Evolutionary conservation across 768 basidiomycete genomes (phyloP).

Genomic region (Daedaleopsis sinensis): DNA sequence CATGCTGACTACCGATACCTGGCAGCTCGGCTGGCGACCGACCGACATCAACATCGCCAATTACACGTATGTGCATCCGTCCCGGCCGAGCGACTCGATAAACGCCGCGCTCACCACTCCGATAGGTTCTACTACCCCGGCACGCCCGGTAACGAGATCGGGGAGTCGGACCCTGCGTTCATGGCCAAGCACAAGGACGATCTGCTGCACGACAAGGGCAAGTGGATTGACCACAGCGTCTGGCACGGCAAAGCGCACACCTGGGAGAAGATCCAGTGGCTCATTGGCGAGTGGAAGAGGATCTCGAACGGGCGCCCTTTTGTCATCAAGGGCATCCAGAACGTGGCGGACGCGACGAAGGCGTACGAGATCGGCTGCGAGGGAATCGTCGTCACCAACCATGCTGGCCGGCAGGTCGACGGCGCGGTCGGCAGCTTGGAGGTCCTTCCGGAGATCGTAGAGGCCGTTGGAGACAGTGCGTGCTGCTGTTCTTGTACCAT

Average conservation of each 20-base stretch:
- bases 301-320: conserved; percentile 53
- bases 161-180: conserved; percentile 52
- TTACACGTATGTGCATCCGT: conserved; percentile 39
- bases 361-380: conserved; percentile 51
- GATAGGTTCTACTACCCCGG: conserved; percentile 42
- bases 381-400: conserved; percentile 59
- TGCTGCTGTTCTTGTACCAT: background rate
- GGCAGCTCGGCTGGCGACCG: conserved; percentile 53
- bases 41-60: conserved; percentile 54
- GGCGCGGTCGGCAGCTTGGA: conserved; percentile 56
- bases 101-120: background rate
- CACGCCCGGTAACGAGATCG: conserved; percentile 46
- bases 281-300: conserved; percentile 51
- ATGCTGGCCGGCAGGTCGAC: conserved; percentile 60
- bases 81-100: too few species aligned
- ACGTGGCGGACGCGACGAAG: conserved; percentile 48
- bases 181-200: conserved; percentile 48
- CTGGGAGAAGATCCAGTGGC: conserved; percentile 55
- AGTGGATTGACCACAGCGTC: conserved; percentile 51
- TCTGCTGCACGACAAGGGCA: conserved; percentile 43
- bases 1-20: conserved; percentile 53
- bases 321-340: conserved; percentile 57
- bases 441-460: conserved; percentile 50
- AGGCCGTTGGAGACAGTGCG: conserved; percentile 54
- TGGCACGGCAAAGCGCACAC: conserved; percentile 56